phyloP scores from a whole-genome alignment of 257 asterid genomes.

The Nicotiana sylvestris region DNA sequence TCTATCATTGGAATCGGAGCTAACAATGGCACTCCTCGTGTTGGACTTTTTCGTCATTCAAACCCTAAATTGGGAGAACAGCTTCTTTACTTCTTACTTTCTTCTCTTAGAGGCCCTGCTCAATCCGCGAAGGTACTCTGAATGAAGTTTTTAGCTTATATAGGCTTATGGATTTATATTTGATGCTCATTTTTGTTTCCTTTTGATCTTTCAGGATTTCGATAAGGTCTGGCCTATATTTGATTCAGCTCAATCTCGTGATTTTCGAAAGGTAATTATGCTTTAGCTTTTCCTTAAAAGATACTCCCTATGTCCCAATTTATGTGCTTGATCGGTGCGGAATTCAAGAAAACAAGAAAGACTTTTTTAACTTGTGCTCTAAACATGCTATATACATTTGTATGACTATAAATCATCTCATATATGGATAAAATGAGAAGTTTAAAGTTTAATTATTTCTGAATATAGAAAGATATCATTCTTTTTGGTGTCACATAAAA shows the following conservation, averaged over 20 bases:
- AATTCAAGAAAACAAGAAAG: background rate
- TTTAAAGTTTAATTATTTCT: too few relatives aligned
- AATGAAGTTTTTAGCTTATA: background rate
- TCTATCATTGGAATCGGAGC: slow-evolving; percentile 80
- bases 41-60: slow-evolving; percentile 93
- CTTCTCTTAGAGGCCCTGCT: slow-evolving; percentile 93
- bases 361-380: background rate
- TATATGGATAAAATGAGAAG: background rate
- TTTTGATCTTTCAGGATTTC: slow-evolving; percentile 61
- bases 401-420: background rate
- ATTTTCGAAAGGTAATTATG: slow-evolving; percentile 77
- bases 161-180: background rate
- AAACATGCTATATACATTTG: background rate
- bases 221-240: slow-evolving; percentile 99
- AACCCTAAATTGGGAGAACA: slow-evolving; percentile 98
- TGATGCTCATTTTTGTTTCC: slow-evolving; percentile 5
- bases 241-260: slow-evolving; percentile 99
- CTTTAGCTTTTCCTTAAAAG: background rate
- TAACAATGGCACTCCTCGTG: slow-evolving; percentile 77
- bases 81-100: slow-evolving; percentile 84
- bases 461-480: background rate
- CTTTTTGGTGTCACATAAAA: background rate
- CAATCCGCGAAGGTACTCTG: slow-evolving; percentile 77
- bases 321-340: background rate
- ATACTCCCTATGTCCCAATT: background rate